These are phyloP conservation scores for Crithidia fasciculata DNA, from an alignment of 208 protist genomes.

Conservation along the genomic window DNA sequence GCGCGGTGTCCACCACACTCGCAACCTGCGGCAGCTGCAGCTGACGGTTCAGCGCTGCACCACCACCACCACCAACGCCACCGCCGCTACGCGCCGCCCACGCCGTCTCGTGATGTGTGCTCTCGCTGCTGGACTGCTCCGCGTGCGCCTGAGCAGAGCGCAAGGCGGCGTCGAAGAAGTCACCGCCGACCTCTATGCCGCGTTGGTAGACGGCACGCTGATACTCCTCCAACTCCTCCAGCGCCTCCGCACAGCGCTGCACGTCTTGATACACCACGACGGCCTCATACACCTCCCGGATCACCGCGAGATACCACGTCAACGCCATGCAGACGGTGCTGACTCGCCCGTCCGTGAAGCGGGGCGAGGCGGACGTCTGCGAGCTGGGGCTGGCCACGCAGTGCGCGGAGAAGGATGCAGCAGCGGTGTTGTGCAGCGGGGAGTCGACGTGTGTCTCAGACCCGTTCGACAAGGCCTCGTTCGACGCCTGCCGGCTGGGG, in stretches of 20 bases:
- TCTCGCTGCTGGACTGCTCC: background rate
- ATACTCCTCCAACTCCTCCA: constrained; percentile 50
- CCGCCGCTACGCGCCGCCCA: too few species aligned
- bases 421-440: constrained; percentile 12
- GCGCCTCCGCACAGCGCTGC: constrained; percentile 49
- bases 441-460: constrained; percentile 1
- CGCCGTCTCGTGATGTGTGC: background rate
- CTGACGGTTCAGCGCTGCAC: background rate
- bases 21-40: constrained; percentile 15
- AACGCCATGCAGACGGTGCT: constrained; percentile 54
- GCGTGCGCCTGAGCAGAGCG: background rate
- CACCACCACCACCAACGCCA: background rate
- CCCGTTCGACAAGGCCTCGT: constrained; percentile 7
- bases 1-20: background rate
- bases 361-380: constrained; percentile 26
- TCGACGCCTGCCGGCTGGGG: constrained; percentile 11
- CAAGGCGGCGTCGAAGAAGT: constrained; percentile 25
- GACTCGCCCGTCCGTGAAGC: constrained; percentile 28
- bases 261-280: constrained; percentile 52
- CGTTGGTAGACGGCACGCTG: constrained; percentile 39
- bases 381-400: constrained; percentile 12
- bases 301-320: constrained; percentile 56
- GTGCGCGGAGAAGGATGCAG: constrained; percentile 16
- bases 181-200: constrained; percentile 22
- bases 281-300: constrained; percentile 53